Evolutionary conservation across 1,139 yeast genomes (phyloP), one percentile per base, ranked within the genome.

Genomic region (Spathaspora sp.): DNA sequence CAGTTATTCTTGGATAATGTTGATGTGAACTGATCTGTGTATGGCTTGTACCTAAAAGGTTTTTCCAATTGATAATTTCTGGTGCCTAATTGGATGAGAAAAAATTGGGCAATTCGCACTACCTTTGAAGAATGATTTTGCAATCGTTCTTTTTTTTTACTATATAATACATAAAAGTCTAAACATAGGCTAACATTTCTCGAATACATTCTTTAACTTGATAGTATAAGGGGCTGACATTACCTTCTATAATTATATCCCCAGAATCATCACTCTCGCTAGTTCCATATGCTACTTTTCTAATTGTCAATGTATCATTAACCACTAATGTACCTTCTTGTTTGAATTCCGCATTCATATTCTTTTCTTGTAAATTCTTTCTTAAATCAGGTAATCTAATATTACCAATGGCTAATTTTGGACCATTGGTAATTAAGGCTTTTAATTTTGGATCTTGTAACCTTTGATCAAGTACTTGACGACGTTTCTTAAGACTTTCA

Each of bases 271-370:
- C 79, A 26, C 68, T 66, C 46, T 71, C 77, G 8, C 59, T 52
- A 13, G 63, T 59, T 10, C 47, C 47, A 51, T 70, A 69, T 8
- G 81, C 80, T 2, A 87, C 76, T 63, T 93, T 91, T 48, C 89
- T 72, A 7, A 93, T 81, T 1, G 91, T 85, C 23, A 93, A 79
- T 46, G 71, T 72, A 49, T 86, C 88, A 58, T 91, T 91, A 36
- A 95, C 87, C 7, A 91, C 96, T 44, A 93, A 70, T 0, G 91
- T 84, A 61, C 98, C 99, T 61, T 90, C 97, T 47, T 97, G 95
- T 60, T 87, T 83, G 62, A 93, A 89, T 58, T 91, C 97, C 0
- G 96, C 97, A 47, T 74, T 73, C 56, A 86, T 80, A 46, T 89
- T 86, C 44, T 70, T 67, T 16, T 74, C 71, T 25, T 77, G 65